phyloP scores from a whole-genome alignment of 2,329 filamentous ascomycete species.

The Alternaria gansuensis region DNA sequence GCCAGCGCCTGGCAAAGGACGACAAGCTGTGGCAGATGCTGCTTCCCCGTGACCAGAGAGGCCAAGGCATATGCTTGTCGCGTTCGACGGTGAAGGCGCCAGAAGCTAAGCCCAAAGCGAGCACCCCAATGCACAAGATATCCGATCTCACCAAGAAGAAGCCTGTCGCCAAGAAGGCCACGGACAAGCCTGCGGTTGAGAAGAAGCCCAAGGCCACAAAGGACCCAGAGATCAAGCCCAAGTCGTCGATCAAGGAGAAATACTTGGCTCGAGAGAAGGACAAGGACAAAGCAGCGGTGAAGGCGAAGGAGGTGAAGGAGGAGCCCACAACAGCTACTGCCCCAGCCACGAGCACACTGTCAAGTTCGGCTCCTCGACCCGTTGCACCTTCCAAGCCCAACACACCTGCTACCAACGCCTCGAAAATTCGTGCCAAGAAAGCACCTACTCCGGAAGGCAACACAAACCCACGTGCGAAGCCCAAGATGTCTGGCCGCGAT shows the following conservation, averaged over 20 bases:
- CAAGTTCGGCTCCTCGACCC: constrained; percentile 28
- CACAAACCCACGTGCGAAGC: constrained; percentile 42
- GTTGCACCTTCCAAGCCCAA: constrained; percentile 33
- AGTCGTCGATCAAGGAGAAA: constrained; percentile 42
- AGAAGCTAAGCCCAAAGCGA: constrained; percentile 48
- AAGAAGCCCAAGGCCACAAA: constrained; percentile 28
- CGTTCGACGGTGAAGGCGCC: constrained; percentile 63
- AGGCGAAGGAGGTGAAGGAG: constrained; percentile 39
- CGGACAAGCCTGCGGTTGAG: constrained; percentile 54
- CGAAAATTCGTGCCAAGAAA: constrained; percentile 46
- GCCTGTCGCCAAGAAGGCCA: constrained; percentile 53
- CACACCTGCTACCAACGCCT: constrained; percentile 32
- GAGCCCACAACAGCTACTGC: constrained; percentile 32
- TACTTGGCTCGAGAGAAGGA: constrained; percentile 32
- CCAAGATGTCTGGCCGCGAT: constrained; percentile 42
- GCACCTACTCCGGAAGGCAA: constrained; percentile 31
- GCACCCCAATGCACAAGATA: constrained; percentile 49
- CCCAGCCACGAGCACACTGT: constrained; percentile 26
- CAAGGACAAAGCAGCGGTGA: constrained; percentile 33
- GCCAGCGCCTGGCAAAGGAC: constrained; percentile 66
- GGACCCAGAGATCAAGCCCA: constrained; percentile 30
- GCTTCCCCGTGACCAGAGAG: constrained; percentile 67
- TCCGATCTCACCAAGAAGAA: constrained; percentile 57
- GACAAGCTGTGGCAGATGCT: constrained; percentile 71
- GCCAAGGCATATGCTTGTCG: constrained; percentile 69